Conservation (phyloP, 2,329 filamentous ascomycete genomes). For the Scedosporium aurantiacum region DNA sequence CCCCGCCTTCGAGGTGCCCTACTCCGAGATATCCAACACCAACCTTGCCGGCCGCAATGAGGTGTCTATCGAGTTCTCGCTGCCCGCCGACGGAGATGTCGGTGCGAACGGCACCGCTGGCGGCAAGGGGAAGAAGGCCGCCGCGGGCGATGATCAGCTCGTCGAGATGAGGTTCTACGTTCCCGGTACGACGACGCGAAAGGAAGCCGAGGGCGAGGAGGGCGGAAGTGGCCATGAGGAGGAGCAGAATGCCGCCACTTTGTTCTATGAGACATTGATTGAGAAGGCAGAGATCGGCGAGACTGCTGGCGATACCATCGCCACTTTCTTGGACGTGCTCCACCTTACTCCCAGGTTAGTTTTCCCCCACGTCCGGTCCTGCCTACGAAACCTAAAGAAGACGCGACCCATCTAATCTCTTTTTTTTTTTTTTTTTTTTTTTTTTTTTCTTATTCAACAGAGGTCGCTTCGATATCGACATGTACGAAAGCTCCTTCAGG, state of each 20-base stretch:
- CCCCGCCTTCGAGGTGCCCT: slow-evolving; percentile 92
- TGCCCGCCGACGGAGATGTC: slow-evolving; percentile 60
- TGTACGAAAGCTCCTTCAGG: slow-evolving; percentile 97
- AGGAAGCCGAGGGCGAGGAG: slow-evolving; percentile 57
- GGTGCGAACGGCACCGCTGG: slow-evolving; percentile 56
- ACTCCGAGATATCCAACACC: slow-evolving; percentile 94
- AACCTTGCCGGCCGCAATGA: slow-evolving; percentile 97
- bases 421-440: slow-evolving; percentile 14
- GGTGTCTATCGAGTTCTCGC: slow-evolving; percentile 86
- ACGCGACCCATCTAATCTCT: not conserved
- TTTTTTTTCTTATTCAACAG: slow-evolving; percentile 30
- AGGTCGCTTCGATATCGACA: slow-evolving; percentile 98
- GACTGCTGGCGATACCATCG: slow-evolving; percentile 95
- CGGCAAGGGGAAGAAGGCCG: slow-evolving; percentile 80
- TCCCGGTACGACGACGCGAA: slow-evolving; percentile 75
- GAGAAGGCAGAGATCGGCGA: slow-evolving; percentile 99
- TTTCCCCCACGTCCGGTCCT: not conserved
- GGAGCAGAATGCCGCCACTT: slow-evolving; percentile 86
- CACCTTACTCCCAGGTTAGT: slow-evolving; percentile 84
- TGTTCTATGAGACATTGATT: slow-evolving; percentile 98
- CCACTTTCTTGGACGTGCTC: slow-evolving; percentile 90
- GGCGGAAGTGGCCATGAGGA: slow-evolving; percentile 57
- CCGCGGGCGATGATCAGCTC: slow-evolving; percentile 80
- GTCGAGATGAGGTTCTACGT: slow-evolving; percentile 99
- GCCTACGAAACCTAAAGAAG: not conserved